These are phyloP conservation scores for Flaveria sonorensis DNA, from an alignment of 129 eudicot genomes.

Conservation along the genomic window DNA sequence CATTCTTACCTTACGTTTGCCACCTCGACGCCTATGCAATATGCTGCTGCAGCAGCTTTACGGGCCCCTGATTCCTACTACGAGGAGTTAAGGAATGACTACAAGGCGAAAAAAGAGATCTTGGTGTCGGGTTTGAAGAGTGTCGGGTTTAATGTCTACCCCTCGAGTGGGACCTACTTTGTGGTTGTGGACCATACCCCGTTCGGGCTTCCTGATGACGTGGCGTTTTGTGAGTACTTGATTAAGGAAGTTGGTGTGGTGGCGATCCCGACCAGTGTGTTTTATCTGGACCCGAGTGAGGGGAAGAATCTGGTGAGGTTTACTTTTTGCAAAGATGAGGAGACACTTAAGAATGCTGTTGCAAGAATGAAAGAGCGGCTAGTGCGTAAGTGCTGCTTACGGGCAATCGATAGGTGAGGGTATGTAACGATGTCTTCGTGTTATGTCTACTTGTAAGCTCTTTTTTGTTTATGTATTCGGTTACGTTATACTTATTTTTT, in stretches of 20 bases:
- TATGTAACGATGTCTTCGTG: not conserved
- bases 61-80: slow-evolving; percentile 77
- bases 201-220: slow-evolving; percentile 73
- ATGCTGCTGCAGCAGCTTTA: slow-evolving; percentile 75
- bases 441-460: not conserved
- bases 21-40: slow-evolving; percentile 95
- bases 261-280: slow-evolving; percentile 97
- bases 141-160: slow-evolving; percentile 83
- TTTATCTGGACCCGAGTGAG: slow-evolving; percentile 79
- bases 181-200: slow-evolving; percentile 93
- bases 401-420: not conserved
- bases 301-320: slow-evolving; percentile 94
- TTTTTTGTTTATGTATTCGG: slow-evolving; percentile 4
- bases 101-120: slow-evolving; percentile 71
- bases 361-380: slow-evolving; percentile 84
- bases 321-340: slow-evolving; percentile 96
- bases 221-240: slow-evolving; percentile 84
- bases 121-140: slow-evolving; percentile 78
- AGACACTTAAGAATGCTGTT: slow-evolving; percentile 82
- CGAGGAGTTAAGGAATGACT: slow-evolving; percentile 68
- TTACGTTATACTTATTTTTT: not conserved
- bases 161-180: slow-evolving; percentile 95
- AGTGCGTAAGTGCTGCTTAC: slow-evolving; percentile 32
- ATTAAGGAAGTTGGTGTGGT: slow-evolving; percentile 98
- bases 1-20: slow-evolving; percentile 94